phyloP scores from a whole-genome alignment of 768 basidiomycete genomes.

The Chlorophyllum brunneum region DNA sequence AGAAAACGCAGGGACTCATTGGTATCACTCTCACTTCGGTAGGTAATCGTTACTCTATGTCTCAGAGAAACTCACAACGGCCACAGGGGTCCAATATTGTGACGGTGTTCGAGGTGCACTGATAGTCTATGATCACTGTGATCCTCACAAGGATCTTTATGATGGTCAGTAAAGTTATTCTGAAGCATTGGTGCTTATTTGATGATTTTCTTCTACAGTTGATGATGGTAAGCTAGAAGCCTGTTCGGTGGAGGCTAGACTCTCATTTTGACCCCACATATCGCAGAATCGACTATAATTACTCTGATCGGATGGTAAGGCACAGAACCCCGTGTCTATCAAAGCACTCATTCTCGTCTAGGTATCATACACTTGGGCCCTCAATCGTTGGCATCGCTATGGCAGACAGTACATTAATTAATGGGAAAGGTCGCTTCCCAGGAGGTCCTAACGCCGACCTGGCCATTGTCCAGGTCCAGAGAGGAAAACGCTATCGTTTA shows the following conservation, averaged over 20 bases:
- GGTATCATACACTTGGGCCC: conserved; percentile 23
- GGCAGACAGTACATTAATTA: conserved; percentile 37
- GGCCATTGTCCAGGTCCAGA: conserved; percentile 35
- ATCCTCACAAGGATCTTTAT: conserved; percentile 29
- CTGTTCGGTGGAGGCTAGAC: too few relatives aligned
- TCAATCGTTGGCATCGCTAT: conserved; percentile 10
- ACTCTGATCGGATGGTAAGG: conserved; percentile 36
- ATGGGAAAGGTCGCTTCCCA: conserved; percentile 38
- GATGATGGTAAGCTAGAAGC: conserved; percentile 12
- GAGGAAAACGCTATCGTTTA: conserved; percentile 45
- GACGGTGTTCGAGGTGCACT: conserved; percentile 37
- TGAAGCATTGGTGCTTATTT: neutral
- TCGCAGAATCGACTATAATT: conserved; percentile 37
- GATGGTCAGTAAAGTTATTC: conserved; percentile 16
- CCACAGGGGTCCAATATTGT: conserved; percentile 42
- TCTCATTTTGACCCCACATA: neutral
- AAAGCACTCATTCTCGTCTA: conserved; percentile 11
- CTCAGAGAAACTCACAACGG: neutral
- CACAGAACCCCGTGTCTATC: neutral
- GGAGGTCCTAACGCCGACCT: conserved; percentile 31
- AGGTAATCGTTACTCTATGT: neutral
- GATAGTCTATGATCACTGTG: conserved; percentile 34
- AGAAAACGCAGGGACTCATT: conserved; percentile 30
- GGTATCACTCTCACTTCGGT: conserved; percentile 35
- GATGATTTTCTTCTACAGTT: conserved; percentile 1